Percentiles rank a stretch among this genome's conserved stretches.
Conservation (phyloP, 1,284 basidiomycete species). For the Melampsora larici-populina region DNA sequence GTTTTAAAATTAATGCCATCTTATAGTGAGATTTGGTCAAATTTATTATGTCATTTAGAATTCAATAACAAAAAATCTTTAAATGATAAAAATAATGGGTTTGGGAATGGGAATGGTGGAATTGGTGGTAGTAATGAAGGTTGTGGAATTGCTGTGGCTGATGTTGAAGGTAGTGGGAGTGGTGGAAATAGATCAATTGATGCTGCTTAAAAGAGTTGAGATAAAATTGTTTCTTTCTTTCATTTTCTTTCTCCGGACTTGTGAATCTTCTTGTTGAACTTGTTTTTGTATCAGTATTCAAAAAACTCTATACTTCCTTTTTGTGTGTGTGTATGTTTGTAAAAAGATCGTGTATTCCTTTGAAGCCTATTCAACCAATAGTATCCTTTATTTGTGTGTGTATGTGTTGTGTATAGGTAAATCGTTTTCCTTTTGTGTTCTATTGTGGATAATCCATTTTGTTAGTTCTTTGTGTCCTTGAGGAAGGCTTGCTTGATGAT, state of each 20-base stretch:
- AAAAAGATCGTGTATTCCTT: too few species aligned
- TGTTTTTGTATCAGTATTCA: too few species aligned
- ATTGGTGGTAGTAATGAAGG: neutral
- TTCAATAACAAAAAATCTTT: neutral
- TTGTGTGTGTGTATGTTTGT: too few species aligned
- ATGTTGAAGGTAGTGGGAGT: neutral
- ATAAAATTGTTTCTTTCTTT: neutral
- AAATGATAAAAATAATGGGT: neutral
- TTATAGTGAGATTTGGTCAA: constrained; percentile 37
- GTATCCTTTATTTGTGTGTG: too few species aligned
- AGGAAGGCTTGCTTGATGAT: too few species aligned
- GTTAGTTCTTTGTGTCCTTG: too few species aligned
- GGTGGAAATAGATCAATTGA: neutral
- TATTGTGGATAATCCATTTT: too few species aligned
- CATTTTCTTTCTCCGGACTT: neutral
- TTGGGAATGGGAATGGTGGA: neutral
- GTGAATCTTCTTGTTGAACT: too few species aligned
- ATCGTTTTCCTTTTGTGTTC: too few species aligned
- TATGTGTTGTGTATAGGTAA: too few species aligned
- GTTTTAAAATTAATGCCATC: constrained; percentile 24
- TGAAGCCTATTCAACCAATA: too few species aligned
- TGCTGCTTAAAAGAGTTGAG: neutral
- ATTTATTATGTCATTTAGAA: constrained; percentile 18
- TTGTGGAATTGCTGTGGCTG: neutral
- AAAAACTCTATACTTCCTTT: too few species aligned